A percentile compares a stretch with the other conserved stretches of the same genome.
phyloP scores from a whole-genome alignment of 176 grass and related monocot species.

The Aegilops speltoides region DNA sequence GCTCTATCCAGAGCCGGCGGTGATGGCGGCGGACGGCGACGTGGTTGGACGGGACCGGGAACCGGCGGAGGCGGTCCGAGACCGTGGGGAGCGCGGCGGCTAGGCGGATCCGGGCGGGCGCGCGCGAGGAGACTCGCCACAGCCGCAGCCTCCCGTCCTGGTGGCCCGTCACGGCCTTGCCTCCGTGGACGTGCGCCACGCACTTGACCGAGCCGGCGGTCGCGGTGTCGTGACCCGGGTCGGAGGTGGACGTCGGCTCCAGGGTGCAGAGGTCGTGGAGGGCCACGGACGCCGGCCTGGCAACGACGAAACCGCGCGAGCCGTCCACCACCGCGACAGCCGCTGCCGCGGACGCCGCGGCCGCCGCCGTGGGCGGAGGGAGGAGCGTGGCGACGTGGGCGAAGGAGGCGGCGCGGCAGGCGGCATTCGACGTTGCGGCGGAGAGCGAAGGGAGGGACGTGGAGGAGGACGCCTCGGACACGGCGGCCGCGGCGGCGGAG shows the following conservation, averaged over 20 bases:
- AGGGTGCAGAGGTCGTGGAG: conserved; percentile 42
- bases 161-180: conserved; percentile 52
- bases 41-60: conserved; percentile 85
- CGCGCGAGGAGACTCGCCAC: conserved; percentile 47
- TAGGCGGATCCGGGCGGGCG: conserved; percentile 41
- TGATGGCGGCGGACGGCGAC: conserved; percentile 68
- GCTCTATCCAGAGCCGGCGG: conserved; percentile 74
- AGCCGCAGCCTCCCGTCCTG: conserved; percentile 77
- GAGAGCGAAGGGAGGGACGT: conserved; percentile 49
- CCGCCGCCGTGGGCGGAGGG: not conserved
- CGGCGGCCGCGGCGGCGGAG: not conserved
- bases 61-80: conserved; percentile 60
- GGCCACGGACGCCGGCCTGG: conserved; percentile 32
- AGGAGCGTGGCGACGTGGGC: conserved; percentile 44
- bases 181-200: conserved; percentile 40
- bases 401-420: conserved; percentile 17
- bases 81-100: conserved; percentile 69
- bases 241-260: conserved; percentile 34
- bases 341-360: not conserved
- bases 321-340: conserved; percentile 16
- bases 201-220: conserved; percentile 67
- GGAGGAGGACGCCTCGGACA: conserved; percentile 65
- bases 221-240: not conserved
- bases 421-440: not conserved
- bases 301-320: conserved; percentile 26